These are phyloP conservation scores for Pseudoturritis turrita DNA, from an alignment of 345 rosid species.

Conservation along the genomic window DNA sequence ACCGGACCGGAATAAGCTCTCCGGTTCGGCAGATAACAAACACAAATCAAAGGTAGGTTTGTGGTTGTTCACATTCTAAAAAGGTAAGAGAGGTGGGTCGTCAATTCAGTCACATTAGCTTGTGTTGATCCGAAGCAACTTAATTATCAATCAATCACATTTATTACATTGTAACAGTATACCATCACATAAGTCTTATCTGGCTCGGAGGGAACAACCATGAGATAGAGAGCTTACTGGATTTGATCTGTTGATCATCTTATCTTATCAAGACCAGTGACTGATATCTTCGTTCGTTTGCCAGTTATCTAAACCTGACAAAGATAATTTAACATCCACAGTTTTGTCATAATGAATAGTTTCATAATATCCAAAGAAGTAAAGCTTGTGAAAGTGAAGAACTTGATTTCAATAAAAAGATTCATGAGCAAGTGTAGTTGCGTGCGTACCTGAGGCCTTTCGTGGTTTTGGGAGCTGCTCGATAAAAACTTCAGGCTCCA, in stretches of 20 bases:
- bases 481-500: background rate
- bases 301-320: conserved; percentile 4
- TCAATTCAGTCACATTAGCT: conserved; percentile 20
- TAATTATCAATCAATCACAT: conserved; percentile 1
- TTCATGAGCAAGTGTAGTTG: background rate
- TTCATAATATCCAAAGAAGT: background rate
- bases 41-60: conserved; percentile 25
- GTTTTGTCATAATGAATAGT: background rate
- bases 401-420: background rate
- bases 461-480: background rate
- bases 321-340: background rate
- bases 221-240: conserved; percentile 1
- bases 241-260: conserved; percentile 15
- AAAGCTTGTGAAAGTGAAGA: background rate
- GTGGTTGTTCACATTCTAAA: conserved; percentile 13
- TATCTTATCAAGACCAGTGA: conserved; percentile 10
- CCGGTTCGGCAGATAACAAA: conserved; percentile 23
- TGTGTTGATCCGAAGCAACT: conserved; percentile 30
- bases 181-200: background rate
- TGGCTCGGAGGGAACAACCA: conserved; percentile 2
- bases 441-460: background rate
- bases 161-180: background rate
- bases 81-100: conserved; percentile 5
- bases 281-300: background rate
- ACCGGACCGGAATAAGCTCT: background rate